A percentile compares a stretch with the other conserved stretches of the same genome.
These are phyloP conservation scores for Barbatosphaeria neglecta DNA, from an alignment of 495 filamentous ascomycete genomes.

Conservation along the genomic window DNA sequence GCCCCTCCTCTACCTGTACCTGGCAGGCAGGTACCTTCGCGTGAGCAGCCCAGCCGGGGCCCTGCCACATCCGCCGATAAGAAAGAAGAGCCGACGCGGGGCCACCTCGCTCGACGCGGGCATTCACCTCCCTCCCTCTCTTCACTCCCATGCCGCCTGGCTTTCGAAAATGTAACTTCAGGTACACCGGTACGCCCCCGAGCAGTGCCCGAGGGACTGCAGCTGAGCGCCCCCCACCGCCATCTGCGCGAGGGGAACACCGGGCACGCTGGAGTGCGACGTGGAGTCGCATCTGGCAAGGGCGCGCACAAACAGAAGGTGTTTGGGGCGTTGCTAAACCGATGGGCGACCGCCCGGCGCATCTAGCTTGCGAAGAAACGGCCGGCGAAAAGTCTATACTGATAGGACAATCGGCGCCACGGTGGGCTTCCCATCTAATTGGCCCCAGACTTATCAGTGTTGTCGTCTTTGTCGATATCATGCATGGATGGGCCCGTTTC, in stretches of 20 bases:
- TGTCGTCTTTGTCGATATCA: background rate
- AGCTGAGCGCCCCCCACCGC: background rate
- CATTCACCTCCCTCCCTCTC: background rate
- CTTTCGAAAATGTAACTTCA: background rate
- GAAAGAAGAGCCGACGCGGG: slow-evolving; percentile 1
- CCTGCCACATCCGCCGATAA: background rate
- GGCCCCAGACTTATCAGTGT: no score
- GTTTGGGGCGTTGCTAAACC: no score
- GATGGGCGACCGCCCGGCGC: no score
- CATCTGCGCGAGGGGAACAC: background rate
- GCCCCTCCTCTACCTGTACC: no score
- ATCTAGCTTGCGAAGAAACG: no score
- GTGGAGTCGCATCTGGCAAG: background rate
- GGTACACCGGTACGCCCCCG: background rate
- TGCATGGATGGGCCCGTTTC: background rate
- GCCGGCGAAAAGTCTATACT: no score
- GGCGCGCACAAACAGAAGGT: background rate
- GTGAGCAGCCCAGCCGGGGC: background rate
- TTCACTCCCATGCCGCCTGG: background rate
- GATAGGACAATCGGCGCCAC: no score
- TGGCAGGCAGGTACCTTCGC: background rate
- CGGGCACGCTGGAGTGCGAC: background rate
- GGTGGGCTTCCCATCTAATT: no score
- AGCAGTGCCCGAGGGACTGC: background rate
- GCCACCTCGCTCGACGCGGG: background rate